A percentile compares a stretch with the other conserved stretches of the same genome.
Conservation (phyloP, 2,329 filamentous ascomycete genomes). For the Aspergillus puulaauensis region DNA sequence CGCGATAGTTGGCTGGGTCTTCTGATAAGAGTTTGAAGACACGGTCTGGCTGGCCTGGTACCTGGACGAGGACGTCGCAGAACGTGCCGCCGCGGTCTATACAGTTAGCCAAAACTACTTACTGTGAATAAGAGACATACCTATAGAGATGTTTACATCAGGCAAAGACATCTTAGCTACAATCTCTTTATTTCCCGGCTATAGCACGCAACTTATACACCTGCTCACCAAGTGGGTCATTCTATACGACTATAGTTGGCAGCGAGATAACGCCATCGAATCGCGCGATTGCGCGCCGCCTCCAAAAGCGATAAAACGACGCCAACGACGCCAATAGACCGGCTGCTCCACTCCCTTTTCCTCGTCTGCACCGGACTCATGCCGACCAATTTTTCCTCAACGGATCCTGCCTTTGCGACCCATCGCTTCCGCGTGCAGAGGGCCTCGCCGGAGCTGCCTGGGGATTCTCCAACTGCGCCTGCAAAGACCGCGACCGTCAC, state of each 20-base stretch:
- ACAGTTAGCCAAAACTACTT: not conserved
- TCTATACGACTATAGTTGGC: too few species aligned
- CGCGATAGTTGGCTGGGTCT: constrained; percentile 25
- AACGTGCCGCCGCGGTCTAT: not conserved
- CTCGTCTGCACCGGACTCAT: not conserved
- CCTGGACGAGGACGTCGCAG: not conserved
- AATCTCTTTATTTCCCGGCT: too few species aligned
- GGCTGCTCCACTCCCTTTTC: not conserved
- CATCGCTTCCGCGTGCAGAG: too few species aligned
- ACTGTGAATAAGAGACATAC: not conserved
- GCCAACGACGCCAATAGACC: not conserved
- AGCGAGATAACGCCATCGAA: not conserved
- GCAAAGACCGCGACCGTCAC: too few species aligned
- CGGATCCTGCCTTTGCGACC: too few species aligned
- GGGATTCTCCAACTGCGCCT: too few species aligned
- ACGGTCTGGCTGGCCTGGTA: constrained; percentile 13
- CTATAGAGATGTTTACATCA: not conserved
- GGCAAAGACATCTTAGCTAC: not conserved
- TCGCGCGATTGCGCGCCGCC: not conserved
- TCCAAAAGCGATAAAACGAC: too few species aligned
- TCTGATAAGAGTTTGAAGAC: constrained; percentile 30
- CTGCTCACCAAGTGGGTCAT: not conserved
- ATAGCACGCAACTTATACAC: too few species aligned
- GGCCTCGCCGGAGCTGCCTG: too few species aligned
- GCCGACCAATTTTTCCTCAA: not conserved